Conservation (phyloP, 495 filamentous ascomycete species). For the Apodospora peruviana region DNA sequence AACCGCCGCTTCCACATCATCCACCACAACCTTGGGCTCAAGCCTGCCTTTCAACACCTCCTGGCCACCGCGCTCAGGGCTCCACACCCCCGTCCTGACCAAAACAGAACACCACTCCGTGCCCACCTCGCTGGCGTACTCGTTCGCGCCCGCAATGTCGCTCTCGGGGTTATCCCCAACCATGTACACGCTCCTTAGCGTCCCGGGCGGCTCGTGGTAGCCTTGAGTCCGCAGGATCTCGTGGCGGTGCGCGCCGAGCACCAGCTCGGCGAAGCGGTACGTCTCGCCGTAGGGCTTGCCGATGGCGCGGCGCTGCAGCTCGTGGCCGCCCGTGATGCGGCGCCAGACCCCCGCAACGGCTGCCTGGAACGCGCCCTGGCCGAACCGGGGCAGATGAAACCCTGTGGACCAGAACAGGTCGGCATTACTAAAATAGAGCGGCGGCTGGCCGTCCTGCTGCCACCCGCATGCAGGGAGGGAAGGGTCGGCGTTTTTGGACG, state of each 20-base stretch:
- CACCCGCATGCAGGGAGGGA: slow-evolving; percentile 66
- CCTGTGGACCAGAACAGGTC: slow-evolving; percentile 83
- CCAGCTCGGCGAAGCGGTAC: slow-evolving; percentile 76
- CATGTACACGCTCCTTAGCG: slow-evolving; percentile 78
- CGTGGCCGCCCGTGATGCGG: slow-evolving; percentile 58
- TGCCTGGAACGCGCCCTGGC: slow-evolving; percentile 86
- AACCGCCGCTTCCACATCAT: slow-evolving; percentile 51
- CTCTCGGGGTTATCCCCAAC: slow-evolving; percentile 94
- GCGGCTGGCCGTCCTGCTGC: slow-evolving; percentile 73
- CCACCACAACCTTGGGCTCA: slow-evolving; percentile 53
- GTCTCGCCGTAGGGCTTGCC: slow-evolving; percentile 78
- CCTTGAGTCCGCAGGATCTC: slow-evolving; percentile 31
- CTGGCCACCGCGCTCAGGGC: slow-evolving; percentile 37
- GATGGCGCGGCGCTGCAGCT: slow-evolving; percentile 61
- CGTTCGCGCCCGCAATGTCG: slow-evolving; percentile 88
- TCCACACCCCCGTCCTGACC: slow-evolving; percentile 80
- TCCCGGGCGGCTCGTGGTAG: slow-evolving; percentile 12
- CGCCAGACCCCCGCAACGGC: slow-evolving; percentile 75
- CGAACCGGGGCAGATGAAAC: slow-evolving; percentile 81
- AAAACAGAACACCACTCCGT: slow-evolving; percentile 76
- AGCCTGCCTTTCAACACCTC: slow-evolving; percentile 15
- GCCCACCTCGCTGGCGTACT: slow-evolving; percentile 56
- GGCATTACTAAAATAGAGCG: slow-evolving; percentile 77
- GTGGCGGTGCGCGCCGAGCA: slow-evolving; percentile 56
- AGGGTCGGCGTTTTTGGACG: slow-evolving; percentile 52